phyloP scores from a whole-genome alignment of 768 basidiomycete species.

The Kwoniella botswanensis region DNA sequence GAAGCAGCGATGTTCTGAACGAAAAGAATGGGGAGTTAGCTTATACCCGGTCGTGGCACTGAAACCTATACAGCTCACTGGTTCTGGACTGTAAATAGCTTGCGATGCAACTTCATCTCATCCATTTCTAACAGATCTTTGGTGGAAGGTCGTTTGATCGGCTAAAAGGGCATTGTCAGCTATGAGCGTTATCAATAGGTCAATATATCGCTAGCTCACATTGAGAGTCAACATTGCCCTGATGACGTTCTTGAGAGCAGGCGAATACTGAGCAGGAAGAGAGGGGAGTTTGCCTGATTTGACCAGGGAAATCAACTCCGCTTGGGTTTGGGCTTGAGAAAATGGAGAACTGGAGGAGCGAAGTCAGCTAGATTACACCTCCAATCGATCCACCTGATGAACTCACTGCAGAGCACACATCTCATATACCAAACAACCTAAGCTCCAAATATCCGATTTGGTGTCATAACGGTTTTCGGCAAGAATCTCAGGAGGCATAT shows the following conservation, averaged over 20 bases:
- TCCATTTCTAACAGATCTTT: conserved; percentile 51
- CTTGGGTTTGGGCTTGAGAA: conserved; percentile 51
- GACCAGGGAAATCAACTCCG: conserved; percentile 54
- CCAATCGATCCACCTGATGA: neutral
- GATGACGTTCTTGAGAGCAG: conserved; percentile 47
- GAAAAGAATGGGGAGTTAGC: neutral
- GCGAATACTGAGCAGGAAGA: conserved; percentile 49
- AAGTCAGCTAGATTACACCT: too few relatives aligned
- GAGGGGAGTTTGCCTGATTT: conserved; percentile 51
- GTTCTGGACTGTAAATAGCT: conserved; percentile 53
- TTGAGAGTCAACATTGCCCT: conserved; percentile 54
- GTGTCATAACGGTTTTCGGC: conserved; percentile 97
- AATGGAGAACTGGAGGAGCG: conserved; percentile 54
- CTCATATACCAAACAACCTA: conserved; percentile 96
- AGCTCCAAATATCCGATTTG: conserved; percentile 98
- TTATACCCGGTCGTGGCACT: neutral
- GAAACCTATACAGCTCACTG: conserved; percentile 34
- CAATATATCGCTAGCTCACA: conserved; percentile 30
- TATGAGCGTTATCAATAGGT: neutral
- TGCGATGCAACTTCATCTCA: conserved; percentile 55
- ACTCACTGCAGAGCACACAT: conserved; percentile 81
- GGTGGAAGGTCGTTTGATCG: conserved; percentile 51
- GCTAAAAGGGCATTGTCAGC: conserved; percentile 31
- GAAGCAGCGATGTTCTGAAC: conserved; percentile 37
- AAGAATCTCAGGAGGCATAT: conserved; percentile 99